These are phyloP conservation scores for Actinomortierella wolfii DNA, from an alignment of 371 early-diverging fungal species.

Conservation along the genomic window DNA sequence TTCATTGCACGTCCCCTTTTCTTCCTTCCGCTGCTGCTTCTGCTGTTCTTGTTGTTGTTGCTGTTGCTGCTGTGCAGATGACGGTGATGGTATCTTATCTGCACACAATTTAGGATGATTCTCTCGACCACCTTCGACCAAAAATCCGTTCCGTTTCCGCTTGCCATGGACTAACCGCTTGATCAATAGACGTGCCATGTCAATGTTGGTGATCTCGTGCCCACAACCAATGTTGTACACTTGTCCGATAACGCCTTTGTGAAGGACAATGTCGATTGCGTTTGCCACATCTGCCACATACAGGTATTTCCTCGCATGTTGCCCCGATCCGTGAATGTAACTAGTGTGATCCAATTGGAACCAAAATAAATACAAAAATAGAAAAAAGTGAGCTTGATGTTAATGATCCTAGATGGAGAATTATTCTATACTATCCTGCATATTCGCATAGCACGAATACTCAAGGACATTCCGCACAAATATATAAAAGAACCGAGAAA, in stretches of 20 bases:
- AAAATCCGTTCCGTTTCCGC: constrained; percentile 4
- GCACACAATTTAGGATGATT: too few relatives aligned
- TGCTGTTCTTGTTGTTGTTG: too few relatives aligned
- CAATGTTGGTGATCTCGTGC: constrained; percentile 76
- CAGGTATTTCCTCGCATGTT: constrained; percentile 78
- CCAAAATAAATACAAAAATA: constrained; percentile 1
- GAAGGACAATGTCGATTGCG: constrained; percentile 76
- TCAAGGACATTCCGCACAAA: too few relatives aligned
- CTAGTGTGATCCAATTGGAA: neutral
- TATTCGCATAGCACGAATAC: too few relatives aligned
- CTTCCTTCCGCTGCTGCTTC: too few relatives aligned
- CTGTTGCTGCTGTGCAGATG: too few relatives aligned
- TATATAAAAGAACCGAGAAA: too few relatives aligned
- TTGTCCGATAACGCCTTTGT: constrained; percentile 69
- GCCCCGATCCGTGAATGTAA: constrained; percentile 83
- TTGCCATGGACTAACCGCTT: constrained; percentile 54
- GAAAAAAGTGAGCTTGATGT: constrained; percentile 2
- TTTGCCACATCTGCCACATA: constrained; percentile 79
- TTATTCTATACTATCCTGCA: too few relatives aligned
- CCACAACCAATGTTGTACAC: constrained; percentile 87
- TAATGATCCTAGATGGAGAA: too few relatives aligned
- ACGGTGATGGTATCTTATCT: too few relatives aligned
- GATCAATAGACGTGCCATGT: constrained; percentile 69
- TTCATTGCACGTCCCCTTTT: too few relatives aligned
- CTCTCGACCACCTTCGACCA: too few relatives aligned